Evolutionary conservation across 495 filamentous ascomycete genomes (phyloP), one percentile per base, ranked within the genome.

Genomic region (Aspergillus bridgeri): DNA sequence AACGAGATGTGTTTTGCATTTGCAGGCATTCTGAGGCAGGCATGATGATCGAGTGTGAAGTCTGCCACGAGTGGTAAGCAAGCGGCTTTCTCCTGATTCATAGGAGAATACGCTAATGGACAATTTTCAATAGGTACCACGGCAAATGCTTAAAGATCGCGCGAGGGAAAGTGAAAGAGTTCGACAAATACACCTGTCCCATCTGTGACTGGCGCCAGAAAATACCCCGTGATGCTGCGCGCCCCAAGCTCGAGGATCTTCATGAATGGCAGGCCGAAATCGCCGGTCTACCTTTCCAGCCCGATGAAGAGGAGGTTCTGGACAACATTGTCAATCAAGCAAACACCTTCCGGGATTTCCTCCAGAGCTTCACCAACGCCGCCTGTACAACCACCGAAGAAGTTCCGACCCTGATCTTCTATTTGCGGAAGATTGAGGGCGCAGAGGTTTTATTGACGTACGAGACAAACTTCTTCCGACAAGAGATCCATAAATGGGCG

Each of bases 1-100:
- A 78, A 53, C 79, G 89, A 43, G 92, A 97, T 70, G 92, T 97
- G 3, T 99, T 98, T 72, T 99, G 94, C 73, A 96, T 99, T 64
- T 99, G 94, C 72, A 86, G 94, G 54, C 87, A 86, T 57, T 85
- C 88, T 18, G 94, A 99, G 70, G 90, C 93, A 38, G 94, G 94
- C 21, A 93, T 97, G 89, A 99, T 99, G 94, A 96, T 99, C 61
- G 94, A 99, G 69, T 99, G 94, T 73, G 93, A 96, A 70, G 77
- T 96, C 33, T 99, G 94, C 71, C 92, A 96, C 62, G 94, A 99
- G 75, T 99, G 94, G 94, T 92, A 73, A 72, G 86, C 11, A 7
- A 29, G 27, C 5, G 2, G 1, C 6, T 3, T 15, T 38, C 3
- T 38, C 7, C 3, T 38, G 11, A 1, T 38, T 9, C 33, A 15